phyloP scores from a whole-genome alignment of 345 rosid species.

The Euclidium syriacum region DNA sequence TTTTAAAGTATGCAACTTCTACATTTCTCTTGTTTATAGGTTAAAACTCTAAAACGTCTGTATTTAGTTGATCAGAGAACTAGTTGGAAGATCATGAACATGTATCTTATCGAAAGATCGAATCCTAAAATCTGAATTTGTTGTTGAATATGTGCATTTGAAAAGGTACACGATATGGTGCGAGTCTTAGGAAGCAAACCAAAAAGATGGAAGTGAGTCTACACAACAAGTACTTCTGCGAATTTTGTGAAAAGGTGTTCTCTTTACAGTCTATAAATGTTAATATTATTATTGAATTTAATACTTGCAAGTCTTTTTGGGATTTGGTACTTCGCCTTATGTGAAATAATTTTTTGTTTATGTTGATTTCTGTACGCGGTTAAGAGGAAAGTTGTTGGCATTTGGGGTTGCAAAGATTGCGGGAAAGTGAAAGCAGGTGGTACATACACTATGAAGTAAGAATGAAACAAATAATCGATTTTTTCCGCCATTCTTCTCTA shows the following conservation, averaged over 20 bases:
- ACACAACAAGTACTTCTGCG: conserved; percentile 82
- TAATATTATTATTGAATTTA: too few relatives aligned
- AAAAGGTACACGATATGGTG: conserved; percentile 81
- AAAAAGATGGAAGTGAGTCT: conserved; percentile 90
- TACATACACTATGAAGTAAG: conserved; percentile 65
- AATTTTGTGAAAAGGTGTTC: conserved; percentile 80
- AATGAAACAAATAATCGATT: neutral
- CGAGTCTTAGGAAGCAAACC: conserved; percentile 84
- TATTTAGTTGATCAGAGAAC: neutral
- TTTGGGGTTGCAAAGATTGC: conserved; percentile 70
- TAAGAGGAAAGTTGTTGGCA: conserved; percentile 65
- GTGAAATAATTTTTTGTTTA: neutral
- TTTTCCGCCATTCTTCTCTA: neutral
- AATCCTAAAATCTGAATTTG: neutral
- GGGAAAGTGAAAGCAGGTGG: conserved; percentile 65
- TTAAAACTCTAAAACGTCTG: neutral
- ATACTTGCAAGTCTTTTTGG: too few relatives aligned
- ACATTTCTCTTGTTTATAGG: neutral
- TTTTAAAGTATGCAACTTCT: neutral
- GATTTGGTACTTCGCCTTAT: too few relatives aligned
- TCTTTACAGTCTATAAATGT: neutral
- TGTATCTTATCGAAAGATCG: neutral
- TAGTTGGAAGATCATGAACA: neutral
- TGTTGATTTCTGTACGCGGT: conserved; percentile 36
- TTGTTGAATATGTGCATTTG: neutral